Base-by-base conservation (phyloP, 129 eudicot species). In the Tagetes erecta region DNA sequence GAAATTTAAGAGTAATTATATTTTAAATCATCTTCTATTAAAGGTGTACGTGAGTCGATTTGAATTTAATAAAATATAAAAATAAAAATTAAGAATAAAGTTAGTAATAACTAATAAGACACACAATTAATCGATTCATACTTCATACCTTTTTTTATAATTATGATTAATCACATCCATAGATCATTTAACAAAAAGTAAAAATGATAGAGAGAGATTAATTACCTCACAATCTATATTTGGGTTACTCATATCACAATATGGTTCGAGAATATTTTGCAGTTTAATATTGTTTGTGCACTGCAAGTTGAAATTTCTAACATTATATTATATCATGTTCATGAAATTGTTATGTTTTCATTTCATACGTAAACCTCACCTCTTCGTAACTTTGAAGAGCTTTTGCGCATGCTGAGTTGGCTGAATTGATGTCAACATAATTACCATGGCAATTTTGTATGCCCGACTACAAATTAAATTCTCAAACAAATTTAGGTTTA, bases 181-280 rank as follows among this genome's bases (percentile, higher is more conserved):
- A 47, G 12, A 47, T 20, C 27, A 20, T 20, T 8, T 1, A 14
- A 49, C 10, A 12, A 49, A 9, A 49, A 12, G 4, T 8, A 47
- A 47, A 11, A 9, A 20, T 30, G 34, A 65, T 6, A 41, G 70
- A 66, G 52, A 66, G 2, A 20, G 27, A 20, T 20, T 20, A 20
- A 41, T 57, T 64, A 74, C 79, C 1, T 20, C 2, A 49, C 79
- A 74, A 49, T 62, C 12, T n/a, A 6, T 4, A 47, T 0, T 35
- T 9, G 71, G 62, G 63, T 74, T 71, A 49, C 46, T 14, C 20
- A 46, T 50, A 12, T 64, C 79, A 7, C 79, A 75, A 37, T 60
- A 64, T 20, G 64, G 42, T 30, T 60, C 71, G 76, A 78, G 47
- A 36, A 77, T 77, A 51, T 77, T 38, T 2, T 69, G 35, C 5